These are phyloP conservation scores for Pseudozyma hubeiensis DNA, from an alignment of 1,284 basidiomycete species.

Conservation along the genomic window DNA sequence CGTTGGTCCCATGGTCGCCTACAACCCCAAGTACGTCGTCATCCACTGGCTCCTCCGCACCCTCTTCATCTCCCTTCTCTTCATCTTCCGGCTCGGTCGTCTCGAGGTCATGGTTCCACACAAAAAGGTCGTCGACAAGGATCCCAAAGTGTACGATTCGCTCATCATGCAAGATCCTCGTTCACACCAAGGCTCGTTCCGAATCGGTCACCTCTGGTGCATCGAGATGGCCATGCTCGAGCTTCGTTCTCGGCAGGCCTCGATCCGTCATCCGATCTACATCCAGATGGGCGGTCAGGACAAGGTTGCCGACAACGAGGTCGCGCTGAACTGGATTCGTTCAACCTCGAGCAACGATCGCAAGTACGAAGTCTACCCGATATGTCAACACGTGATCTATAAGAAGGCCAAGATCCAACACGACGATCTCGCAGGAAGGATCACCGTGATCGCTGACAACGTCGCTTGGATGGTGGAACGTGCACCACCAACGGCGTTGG, in stretches of 20 bases:
- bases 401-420: slow-evolving; percentile 65
- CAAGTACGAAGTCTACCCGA: slow-evolving; percentile 60
- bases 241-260: slow-evolving; percentile 29
- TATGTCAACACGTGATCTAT: slow-evolving; percentile 67
- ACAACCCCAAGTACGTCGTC: slow-evolving; percentile 42
- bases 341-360: slow-evolving; percentile 44
- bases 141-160: slow-evolving; percentile 65
- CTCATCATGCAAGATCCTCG: slow-evolving; percentile 63
- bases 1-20: slow-evolving; percentile 64
- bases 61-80: slow-evolving; percentile 14
- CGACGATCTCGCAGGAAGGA: slow-evolving; percentile 62
- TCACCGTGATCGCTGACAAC: slow-evolving; percentile 64
- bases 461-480: slow-evolving; percentile 64
- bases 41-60: slow-evolving; percentile 24
- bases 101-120: slow-evolving; percentile 64
- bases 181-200: slow-evolving; percentile 63
- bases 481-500: slow-evolving; percentile 30
- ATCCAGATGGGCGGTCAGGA: slow-evolving; percentile 64
- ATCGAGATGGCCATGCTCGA: slow-evolving; percentile 49
- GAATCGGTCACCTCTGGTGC: slow-evolving; percentile 58
- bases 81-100: slow-evolving; percentile 32
- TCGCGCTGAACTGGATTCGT: slow-evolving; percentile 48
- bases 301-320: slow-evolving; percentile 48
- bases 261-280: slow-evolving; percentile 58
- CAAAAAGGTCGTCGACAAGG: slow-evolving; percentile 64